These are phyloP conservation scores for Hansenula sp. DNA, from an alignment of 1,139 yeast genomes.

Conservation along the genomic window DNA sequence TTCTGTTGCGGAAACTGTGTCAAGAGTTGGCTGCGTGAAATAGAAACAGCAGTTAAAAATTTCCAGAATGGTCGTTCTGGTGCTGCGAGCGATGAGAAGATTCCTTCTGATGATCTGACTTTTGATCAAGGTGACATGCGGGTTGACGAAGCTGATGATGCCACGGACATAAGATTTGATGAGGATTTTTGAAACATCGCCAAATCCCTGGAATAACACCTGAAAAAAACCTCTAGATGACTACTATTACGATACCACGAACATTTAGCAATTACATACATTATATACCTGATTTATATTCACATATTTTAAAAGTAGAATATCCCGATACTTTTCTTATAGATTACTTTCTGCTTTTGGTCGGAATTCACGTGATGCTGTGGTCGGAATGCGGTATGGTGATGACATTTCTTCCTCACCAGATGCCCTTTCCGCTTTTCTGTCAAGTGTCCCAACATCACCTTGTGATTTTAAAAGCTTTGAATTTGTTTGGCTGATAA, in stretches of 20 bases:
- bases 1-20: constrained; percentile 46
- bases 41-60: constrained; percentile 7
- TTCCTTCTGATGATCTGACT: background rate
- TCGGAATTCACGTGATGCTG: too few relatives aligned
- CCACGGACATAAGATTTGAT: background rate
- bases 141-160: background rate
- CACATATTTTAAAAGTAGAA: too few relatives aligned
- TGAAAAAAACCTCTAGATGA: too few relatives aligned
- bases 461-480: background rate
- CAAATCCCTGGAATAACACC: too few relatives aligned
- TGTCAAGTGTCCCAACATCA: background rate
- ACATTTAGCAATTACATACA: too few relatives aligned
- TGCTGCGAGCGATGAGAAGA: background rate
- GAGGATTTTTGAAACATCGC: background rate
- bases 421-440: background rate
- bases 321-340: too few relatives aligned
- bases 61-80: background rate
- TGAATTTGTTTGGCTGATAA: too few relatives aligned
- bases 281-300: too few relatives aligned
- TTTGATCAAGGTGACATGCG: background rate
- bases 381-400: background rate
- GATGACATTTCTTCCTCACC: background rate
- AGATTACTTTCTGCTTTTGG: too few relatives aligned
- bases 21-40: constrained; percentile 24
- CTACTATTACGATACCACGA: too few relatives aligned